Percentiles rank a stretch among this genome's conserved stretches.
phyloP scores from a whole-genome alignment of 2,329 filamentous ascomycete genomes.

The Cladosporium cucumerinum region DNA sequence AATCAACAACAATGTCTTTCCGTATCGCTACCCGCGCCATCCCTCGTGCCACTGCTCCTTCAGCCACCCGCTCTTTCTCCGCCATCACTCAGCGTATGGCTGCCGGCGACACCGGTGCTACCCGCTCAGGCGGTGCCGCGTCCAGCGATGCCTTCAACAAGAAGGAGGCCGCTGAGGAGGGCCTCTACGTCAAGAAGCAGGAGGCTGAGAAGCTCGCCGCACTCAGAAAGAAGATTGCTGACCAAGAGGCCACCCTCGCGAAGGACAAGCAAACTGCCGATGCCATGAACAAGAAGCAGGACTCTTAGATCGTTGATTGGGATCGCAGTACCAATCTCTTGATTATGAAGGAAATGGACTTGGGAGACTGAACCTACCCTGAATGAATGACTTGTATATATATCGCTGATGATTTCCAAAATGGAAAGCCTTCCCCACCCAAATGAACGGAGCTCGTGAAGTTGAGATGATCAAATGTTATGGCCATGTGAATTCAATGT shows the following conservation, averaged over 20 bases:
- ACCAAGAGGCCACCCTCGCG: constrained; percentile 27
- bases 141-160: constrained; percentile 84
- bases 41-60: constrained; percentile 36
- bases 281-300: constrained; percentile 21
- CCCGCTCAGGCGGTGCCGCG: constrained; percentile 40
- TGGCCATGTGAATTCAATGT: not conserved
- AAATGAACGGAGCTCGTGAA: not conserved
- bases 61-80: constrained; percentile 40
- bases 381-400: constrained; percentile 1
- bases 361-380: not conserved
- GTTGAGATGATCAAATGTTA: not conserved
- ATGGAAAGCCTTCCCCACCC: not conserved
- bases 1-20: constrained; percentile 26
- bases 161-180: constrained; percentile 84
- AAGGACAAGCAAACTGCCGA: constrained; percentile 32
- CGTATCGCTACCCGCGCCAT: constrained; percentile 15
- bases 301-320: not conserved
- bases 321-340: not conserved
- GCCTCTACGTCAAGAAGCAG: constrained; percentile 77
- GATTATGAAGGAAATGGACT: not conserved
- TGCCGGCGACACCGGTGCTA: constrained; percentile 42
- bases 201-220: constrained; percentile 73
- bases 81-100: constrained; percentile 42
- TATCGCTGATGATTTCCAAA: not conserved
- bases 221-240: constrained; percentile 37